phyloP scores from a whole-genome alignment of 2,329 filamentous ascomycete genomes.

The Cladophialophora chaetospira region DNA sequence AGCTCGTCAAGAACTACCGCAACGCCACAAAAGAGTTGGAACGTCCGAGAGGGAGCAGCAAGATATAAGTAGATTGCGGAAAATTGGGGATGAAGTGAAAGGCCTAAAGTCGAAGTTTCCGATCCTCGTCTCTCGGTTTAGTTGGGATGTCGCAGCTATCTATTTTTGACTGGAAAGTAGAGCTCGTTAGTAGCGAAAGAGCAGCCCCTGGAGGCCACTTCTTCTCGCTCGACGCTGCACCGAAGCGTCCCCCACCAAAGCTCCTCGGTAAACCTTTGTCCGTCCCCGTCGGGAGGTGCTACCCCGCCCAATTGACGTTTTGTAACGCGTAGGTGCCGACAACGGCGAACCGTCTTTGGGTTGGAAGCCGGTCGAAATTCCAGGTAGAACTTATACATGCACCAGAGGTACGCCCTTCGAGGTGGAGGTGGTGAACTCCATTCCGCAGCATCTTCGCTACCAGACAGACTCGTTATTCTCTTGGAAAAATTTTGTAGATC shows the following conservation, averaged over 20 bases:
- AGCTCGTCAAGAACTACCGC: conserved; percentile 68
- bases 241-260: neutral
- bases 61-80: conserved; percentile 19
- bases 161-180: too few relatives aligned
- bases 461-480: too few relatives aligned
- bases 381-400: neutral
- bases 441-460: neutral
- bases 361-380: neutral
- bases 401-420: neutral
- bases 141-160: too few relatives aligned
- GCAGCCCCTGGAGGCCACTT: too few relatives aligned
- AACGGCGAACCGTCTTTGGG: neutral
- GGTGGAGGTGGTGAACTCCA: neutral
- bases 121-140: too few relatives aligned
- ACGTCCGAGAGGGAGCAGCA: conserved; percentile 27
- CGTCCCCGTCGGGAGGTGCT: neutral
- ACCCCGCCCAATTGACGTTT: neutral
- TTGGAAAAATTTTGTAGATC: too few relatives aligned
- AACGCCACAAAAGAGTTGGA: conserved; percentile 29
- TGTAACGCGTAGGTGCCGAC: neutral
- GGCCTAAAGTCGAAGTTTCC: too few relatives aligned
- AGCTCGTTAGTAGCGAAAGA: too few relatives aligned
- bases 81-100: neutral
- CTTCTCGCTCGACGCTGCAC: neutral
- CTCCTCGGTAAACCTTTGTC: neutral